A percentile compares a stretch with the other conserved stretches of the same genome.
phyloP scores from a whole-genome alignment of 2,329 filamentous ascomycete species.

The Epichloe baconii region DNA sequence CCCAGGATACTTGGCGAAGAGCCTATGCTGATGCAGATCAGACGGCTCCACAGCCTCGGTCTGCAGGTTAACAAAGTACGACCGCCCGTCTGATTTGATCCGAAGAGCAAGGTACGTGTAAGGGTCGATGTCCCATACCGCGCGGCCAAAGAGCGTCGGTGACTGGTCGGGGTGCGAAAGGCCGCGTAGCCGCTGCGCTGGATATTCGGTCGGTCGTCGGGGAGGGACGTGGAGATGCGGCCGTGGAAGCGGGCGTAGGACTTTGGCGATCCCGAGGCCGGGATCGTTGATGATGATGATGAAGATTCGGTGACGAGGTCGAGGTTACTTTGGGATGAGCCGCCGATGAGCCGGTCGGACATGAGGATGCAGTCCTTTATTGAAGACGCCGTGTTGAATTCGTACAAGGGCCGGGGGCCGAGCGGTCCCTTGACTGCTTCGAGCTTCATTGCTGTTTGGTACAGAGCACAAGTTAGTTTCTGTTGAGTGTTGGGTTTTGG shows the following conservation, averaged over 20 bases:
- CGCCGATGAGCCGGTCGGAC: slow-evolving; percentile 77
- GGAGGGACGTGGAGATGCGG: slow-evolving; percentile 74
- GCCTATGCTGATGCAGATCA: slow-evolving; percentile 88
- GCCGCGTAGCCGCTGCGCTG: slow-evolving; percentile 78
- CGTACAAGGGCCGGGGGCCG: slow-evolving; percentile 49
- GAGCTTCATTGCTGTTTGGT: slow-evolving; percentile 45
- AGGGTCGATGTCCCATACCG: slow-evolving; percentile 79
- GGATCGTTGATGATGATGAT: slow-evolving; percentile 7
- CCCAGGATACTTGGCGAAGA: slow-evolving; percentile 66
- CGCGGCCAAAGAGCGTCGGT: slow-evolving; percentile 70
- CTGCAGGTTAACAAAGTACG: slow-evolving; percentile 92
- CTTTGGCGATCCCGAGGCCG: slow-evolving; percentile 10
- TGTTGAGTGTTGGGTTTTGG: not conserved
- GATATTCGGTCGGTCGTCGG: slow-evolving; percentile 57
- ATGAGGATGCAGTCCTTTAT: slow-evolving; percentile 57
- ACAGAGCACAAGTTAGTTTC: not conserved
- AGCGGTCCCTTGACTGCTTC: slow-evolving; percentile 55
- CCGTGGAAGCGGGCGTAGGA: slow-evolving; percentile 73
- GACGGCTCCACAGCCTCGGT: slow-evolving; percentile 87
- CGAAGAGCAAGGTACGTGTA: slow-evolving; percentile 80
- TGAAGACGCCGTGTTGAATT: slow-evolving; percentile 41
- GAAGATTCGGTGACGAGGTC: slow-evolving; percentile 40
- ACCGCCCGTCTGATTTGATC: slow-evolving; percentile 78
- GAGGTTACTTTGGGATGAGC: slow-evolving; percentile 63
- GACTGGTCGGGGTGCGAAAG: slow-evolving; percentile 71